A percentile compares a stretch with the other conserved stretches of the same genome.
phyloP scores from a whole-genome alignment of 768 basidiomycete species.

The Mycena haematopus region DNA sequence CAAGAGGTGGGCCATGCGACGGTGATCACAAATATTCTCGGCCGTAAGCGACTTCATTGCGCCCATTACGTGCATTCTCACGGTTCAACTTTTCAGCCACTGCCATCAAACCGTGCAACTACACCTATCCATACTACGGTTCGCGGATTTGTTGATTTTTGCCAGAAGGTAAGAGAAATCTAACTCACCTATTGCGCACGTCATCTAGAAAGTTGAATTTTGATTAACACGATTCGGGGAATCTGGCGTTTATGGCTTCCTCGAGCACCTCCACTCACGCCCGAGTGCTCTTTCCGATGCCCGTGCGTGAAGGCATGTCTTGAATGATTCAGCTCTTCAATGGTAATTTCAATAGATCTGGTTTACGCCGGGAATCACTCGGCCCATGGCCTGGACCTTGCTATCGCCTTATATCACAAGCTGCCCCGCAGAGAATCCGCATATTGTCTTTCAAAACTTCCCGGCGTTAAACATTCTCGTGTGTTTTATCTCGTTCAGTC shows the following conservation, averaged over 20 bases:
- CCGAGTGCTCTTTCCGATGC: constrained; percentile 65
- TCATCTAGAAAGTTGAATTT: not conserved
- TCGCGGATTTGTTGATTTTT: constrained; percentile 65
- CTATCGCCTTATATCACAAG: constrained; percentile 56
- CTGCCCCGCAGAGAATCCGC: constrained; percentile 61
- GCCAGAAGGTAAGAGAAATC: constrained; percentile 48
- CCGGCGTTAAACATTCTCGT: constrained; percentile 57
- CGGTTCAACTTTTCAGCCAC: constrained; percentile 32
- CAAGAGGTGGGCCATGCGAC: constrained; percentile 70
- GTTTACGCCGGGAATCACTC: constrained; percentile 64
- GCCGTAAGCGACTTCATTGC: constrained; percentile 35
- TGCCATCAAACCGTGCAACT: constrained; percentile 62
- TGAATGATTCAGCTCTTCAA: not conserved
- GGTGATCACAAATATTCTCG: constrained; percentile 58
- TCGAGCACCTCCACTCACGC: constrained; percentile 66
- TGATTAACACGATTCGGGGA: constrained; percentile 61
- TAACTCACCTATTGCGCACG: not conserved
- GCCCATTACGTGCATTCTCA: not conserved
- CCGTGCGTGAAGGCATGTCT: constrained; percentile 36
- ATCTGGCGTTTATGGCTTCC: constrained; percentile 67
- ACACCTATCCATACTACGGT: constrained; percentile 61
- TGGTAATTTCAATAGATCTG: constrained; percentile 35
- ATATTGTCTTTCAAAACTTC: constrained; percentile 61
- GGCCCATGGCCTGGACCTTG: constrained; percentile 68
- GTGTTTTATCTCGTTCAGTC: constrained; percentile 29